These are phyloP conservation scores for Ceratobasidium sp. DNA, from an alignment of 1,284 basidiomycete genomes.

Conservation along the genomic window DNA sequence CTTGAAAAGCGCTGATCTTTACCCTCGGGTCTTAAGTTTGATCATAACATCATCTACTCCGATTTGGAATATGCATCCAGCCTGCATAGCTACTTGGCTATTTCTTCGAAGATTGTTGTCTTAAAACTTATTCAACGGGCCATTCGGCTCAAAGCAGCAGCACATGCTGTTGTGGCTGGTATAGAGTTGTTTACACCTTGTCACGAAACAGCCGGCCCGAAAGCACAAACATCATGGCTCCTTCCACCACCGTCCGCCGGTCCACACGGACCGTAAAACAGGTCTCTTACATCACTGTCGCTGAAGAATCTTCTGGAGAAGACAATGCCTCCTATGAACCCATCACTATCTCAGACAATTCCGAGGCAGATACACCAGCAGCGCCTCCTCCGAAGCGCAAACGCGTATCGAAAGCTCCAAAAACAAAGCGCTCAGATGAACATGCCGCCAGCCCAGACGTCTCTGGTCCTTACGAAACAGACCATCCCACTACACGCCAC, in stretches of 20 bases:
- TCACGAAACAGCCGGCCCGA: slow-evolving; percentile 8
- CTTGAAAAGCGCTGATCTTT: not conserved
- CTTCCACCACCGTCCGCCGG: slow-evolving; percentile 28
- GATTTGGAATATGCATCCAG: too few relatives aligned
- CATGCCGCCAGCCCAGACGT: not conserved
- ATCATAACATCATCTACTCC: too few relatives aligned
- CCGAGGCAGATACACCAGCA: not conserved
- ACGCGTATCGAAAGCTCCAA: slow-evolving; percentile 12
- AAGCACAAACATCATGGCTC: not conserved
- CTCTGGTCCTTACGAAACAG: slow-evolving; percentile 2
- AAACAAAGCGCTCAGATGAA: not conserved
- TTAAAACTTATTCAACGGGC: too few relatives aligned
- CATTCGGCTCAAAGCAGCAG: not conserved
- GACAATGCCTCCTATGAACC: slow-evolving; percentile 14
- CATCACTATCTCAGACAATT: slow-evolving; percentile 27
- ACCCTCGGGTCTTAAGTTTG: too few relatives aligned
- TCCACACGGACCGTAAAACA: slow-evolving; percentile 29
- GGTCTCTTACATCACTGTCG: slow-evolving; percentile 20
- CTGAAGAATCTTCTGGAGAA: slow-evolving; percentile 9
- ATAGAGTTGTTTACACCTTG: not conserved
- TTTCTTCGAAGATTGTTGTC: too few relatives aligned
- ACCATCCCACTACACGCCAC: slow-evolving; percentile 38
- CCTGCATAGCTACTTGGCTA: too few relatives aligned
- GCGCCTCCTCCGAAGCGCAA: slow-evolving; percentile 17
- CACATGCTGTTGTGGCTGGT: not conserved